These are phyloP conservation scores for Elaphomyces granulatus DNA, from an alignment of 495 filamentous ascomycete species.

Conservation along the genomic window DNA sequence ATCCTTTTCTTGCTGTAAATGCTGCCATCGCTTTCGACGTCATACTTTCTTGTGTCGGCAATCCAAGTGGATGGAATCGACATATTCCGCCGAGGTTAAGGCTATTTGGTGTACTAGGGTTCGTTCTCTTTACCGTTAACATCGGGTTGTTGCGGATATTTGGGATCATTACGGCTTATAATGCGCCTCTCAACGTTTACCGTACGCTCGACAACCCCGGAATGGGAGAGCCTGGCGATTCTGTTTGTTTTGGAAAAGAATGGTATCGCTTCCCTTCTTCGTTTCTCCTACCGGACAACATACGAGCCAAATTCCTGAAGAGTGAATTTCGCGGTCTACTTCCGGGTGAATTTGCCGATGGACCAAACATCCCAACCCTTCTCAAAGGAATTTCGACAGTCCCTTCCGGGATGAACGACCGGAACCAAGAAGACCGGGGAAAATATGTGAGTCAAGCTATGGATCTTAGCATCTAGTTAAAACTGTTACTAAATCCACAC, in stretches of 20 bases:
- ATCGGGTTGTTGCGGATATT: constrained; percentile 55
- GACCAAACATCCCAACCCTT: constrained; percentile 41
- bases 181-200: constrained; percentile 71
- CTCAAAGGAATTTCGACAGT: constrained; percentile 67
- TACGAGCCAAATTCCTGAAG: constrained; percentile 74
- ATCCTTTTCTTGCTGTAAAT: constrained; percentile 84
- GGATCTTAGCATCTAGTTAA: constrained; percentile 2
- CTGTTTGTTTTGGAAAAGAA: constrained; percentile 86
- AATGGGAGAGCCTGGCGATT: constrained; percentile 41
- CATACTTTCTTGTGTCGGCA: constrained; percentile 54
- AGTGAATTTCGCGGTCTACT: constrained; percentile 82
- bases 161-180: constrained; percentile 77
- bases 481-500: not conserved
- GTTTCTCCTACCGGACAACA: constrained; percentile 68
- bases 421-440: constrained; percentile 67
- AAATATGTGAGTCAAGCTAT: constrained; percentile 57
- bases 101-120: constrained; percentile 39
- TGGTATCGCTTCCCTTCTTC: constrained; percentile 98
- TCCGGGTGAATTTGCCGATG: constrained; percentile 79
- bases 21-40: constrained; percentile 77
- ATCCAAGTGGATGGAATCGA: constrained; percentile 47
- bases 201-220: constrained; percentile 34
- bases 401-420: constrained; percentile 81
- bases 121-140: constrained; percentile 42
- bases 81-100: constrained; percentile 59